Conservation (phyloP, 169 alveolate species). For the Amoebophrya sp. region DNA sequence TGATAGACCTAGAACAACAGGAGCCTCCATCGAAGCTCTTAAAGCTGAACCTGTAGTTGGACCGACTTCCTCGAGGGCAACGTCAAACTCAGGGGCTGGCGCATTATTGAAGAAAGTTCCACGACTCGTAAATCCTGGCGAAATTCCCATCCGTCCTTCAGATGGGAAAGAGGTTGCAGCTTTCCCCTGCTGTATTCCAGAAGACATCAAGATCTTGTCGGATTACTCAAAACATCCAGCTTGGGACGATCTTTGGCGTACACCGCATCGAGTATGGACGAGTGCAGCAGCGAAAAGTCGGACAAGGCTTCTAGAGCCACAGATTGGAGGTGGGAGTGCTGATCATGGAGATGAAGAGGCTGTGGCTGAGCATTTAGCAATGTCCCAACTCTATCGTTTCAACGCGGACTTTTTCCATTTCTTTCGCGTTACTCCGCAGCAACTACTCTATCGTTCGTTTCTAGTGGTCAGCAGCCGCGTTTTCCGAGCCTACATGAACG, state of each 20-base stretch:
- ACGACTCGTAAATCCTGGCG: not conserved
- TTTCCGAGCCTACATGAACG: no score
- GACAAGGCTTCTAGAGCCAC: not conserved
- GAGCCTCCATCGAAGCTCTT: not conserved
- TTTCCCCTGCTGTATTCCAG: not conserved
- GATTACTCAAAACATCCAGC: not conserved
- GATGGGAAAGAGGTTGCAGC: not conserved
- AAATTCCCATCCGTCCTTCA: not conserved
- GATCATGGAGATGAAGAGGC: not conserved
- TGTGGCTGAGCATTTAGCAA: not conserved
- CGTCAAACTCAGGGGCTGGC: not conserved
- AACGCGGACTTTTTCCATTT: not conserved
- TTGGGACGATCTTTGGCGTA: not conserved
- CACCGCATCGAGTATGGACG: not conserved
- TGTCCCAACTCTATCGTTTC: not conserved
- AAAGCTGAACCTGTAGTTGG: not conserved
- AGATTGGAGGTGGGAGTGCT: no score
- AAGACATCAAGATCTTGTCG: not conserved
- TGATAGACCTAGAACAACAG: not conserved
- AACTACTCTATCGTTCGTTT: not conserved
- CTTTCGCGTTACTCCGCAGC: not conserved
- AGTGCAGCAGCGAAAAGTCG: not conserved
- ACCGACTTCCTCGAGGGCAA: not conserved
- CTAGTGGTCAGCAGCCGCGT: no score
- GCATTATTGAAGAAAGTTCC: not conserved